phyloP scores from a whole-genome alignment of 345 rosid species.

The Salix udensis region DNA sequence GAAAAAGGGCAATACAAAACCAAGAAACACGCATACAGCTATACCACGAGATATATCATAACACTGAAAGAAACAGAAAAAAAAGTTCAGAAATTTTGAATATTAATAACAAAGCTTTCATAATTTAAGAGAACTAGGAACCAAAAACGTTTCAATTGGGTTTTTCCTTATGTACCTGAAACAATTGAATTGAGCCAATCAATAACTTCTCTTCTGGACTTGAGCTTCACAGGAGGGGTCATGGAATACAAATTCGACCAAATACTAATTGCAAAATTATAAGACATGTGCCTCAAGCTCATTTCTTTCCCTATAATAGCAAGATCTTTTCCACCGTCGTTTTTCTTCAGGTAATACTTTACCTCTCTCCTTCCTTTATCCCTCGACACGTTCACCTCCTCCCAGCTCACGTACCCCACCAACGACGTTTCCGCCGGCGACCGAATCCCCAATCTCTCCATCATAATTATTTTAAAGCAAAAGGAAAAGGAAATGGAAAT shows the following conservation, averaged over 20 bases:
- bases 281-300: conserved; percentile 52
- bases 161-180: conserved; percentile 43
- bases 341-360: conserved; percentile 57
- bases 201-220: conserved; percentile 50
- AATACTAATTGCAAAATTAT: conserved; percentile 36
- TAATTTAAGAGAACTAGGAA: background rate
- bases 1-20: background rate
- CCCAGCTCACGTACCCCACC: conserved; percentile 58
- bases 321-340: conserved; percentile 56
- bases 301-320: conserved; percentile 65
- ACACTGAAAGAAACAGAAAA: background rate
- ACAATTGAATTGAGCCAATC: conserved; percentile 62
- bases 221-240: conserved; percentile 36
- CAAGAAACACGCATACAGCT: background rate
- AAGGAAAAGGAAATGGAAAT: background rate
- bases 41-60: background rate
- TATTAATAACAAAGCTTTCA: background rate
- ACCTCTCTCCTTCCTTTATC: conserved; percentile 56
- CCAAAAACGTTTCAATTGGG: background rate
- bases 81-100: background rate
- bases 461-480: background rate
- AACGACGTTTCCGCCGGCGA: conserved; percentile 25
- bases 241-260: conserved; percentile 24
- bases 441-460: conserved; percentile 19
- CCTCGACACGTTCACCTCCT: conserved; percentile 49